phyloP scores from a whole-genome alignment of 805 yeast genomes.

The Zygoascus biomembranicola region DNA sequence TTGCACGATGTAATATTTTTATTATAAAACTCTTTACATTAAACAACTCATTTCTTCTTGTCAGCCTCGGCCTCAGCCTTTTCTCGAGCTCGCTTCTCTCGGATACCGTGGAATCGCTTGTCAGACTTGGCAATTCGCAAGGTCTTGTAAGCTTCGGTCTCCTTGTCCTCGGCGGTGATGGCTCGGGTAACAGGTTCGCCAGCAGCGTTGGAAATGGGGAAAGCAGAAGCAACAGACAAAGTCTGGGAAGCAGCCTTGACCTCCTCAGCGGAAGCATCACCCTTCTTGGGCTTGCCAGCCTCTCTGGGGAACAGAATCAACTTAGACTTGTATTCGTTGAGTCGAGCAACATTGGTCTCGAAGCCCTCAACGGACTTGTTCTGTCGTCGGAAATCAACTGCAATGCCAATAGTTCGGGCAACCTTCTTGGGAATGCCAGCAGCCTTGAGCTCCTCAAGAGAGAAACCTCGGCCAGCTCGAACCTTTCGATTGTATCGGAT shows the following conservation, averaged over 20 bases:
- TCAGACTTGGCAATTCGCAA: constrained; percentile 93
- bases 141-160: constrained; percentile 84
- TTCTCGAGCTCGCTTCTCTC: constrained; percentile 96
- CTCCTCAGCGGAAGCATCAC: constrained; percentile 53
- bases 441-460: constrained; percentile 96
- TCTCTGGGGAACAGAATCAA: constrained; percentile 93
- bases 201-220: constrained; percentile 85
- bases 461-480: constrained; percentile 99
- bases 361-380: constrained; percentile 96
- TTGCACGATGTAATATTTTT: constrained; percentile 3
- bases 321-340: constrained; percentile 92
- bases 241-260: constrained; percentile 59
- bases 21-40: neutral
- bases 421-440: constrained; percentile 88
- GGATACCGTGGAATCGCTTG: constrained; percentile 89
- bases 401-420: constrained; percentile 97
- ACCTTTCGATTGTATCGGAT: constrained; percentile 98
- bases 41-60: constrained; percentile 76
- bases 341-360: constrained; percentile 91
- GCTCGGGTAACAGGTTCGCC: constrained; percentile 79
- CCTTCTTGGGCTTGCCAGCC: constrained; percentile 52
- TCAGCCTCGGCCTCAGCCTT: constrained; percentile 99
- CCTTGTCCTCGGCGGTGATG: constrained; percentile 56
- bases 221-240: constrained; percentile 56
- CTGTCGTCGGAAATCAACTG: constrained; percentile 99